phyloP scores from a whole-genome alignment of 2,329 filamentous ascomycete species.

The Diaporthe velutina region DNA sequence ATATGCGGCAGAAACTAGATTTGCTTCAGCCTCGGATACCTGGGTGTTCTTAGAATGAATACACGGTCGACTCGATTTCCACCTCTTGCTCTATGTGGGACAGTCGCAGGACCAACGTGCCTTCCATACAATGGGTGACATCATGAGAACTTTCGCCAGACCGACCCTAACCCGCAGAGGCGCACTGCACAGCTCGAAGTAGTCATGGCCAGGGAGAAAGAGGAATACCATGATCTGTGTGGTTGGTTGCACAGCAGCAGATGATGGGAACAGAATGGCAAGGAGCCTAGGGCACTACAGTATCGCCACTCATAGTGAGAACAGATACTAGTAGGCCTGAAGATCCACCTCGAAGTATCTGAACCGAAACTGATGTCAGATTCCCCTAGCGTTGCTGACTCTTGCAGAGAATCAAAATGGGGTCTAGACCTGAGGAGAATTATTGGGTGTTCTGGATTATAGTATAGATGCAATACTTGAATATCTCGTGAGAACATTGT shows the following conservation, averaged over 20 bases:
- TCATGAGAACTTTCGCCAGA: not conserved
- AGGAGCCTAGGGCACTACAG: too few species aligned
- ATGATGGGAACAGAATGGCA: not conserved
- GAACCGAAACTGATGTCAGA: not conserved
- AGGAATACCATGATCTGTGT: not conserved
- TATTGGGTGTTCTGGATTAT: too few species aligned
- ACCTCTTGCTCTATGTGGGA: not conserved
- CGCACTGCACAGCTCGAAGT: too few species aligned
- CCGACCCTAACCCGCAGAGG: constrained; percentile 1
- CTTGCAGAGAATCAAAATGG: not conserved
- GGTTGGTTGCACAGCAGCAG: not conserved
- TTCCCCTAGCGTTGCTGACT: not conserved
- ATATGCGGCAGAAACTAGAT: not conserved
- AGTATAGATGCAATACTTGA: too few species aligned
- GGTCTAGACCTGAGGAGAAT: too few species aligned
- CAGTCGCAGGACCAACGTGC: not conserved
- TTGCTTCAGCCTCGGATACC: not conserved
- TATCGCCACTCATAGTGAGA: not conserved
- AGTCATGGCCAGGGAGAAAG: not conserved
- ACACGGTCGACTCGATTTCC: not conserved
- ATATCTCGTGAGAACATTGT: too few species aligned
- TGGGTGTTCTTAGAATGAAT: not conserved
- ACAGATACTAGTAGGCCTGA: too few species aligned
- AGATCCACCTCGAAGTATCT: not conserved
- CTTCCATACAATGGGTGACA: constrained; percentile 4